Evolutionary conservation across 2,329 filamentous ascomycete species (phyloP).

Genomic region (Alternaria gansuensis): DNA sequence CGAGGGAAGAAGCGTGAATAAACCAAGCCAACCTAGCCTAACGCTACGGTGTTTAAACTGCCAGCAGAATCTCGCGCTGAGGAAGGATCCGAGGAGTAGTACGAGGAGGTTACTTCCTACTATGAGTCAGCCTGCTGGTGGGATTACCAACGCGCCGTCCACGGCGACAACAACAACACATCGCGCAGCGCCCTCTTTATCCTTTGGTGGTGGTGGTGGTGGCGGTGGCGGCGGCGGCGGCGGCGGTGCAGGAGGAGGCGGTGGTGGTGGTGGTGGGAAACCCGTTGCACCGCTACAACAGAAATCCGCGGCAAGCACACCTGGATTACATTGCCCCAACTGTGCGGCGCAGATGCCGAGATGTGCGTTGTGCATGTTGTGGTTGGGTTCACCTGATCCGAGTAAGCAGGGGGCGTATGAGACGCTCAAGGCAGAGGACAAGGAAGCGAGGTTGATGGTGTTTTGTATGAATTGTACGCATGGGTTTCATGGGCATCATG

Average conservation of each 20-base stretch:
- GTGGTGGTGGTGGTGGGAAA: neutral
- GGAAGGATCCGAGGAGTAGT: slow-evolving; percentile 35
- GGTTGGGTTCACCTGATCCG: slow-evolving; percentile 68
- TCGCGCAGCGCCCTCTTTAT: neutral
- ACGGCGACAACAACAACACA: slow-evolving; percentile 3
- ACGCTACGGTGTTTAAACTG: slow-evolving; percentile 81
- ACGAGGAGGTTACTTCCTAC: slow-evolving; percentile 37
- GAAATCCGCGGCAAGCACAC: slow-evolving; percentile 32
- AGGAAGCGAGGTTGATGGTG: slow-evolving; percentile 65
- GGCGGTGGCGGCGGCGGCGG: no score
- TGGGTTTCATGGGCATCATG: slow-evolving; percentile 71
- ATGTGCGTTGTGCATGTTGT: slow-evolving; percentile 69
- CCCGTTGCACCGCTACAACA: slow-evolving; percentile 36
- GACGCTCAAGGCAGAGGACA: slow-evolving; percentile 54
- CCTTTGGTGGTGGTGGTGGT: neutral
- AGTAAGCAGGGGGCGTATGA: slow-evolving; percentile 52
- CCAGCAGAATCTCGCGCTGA: slow-evolving; percentile 62
- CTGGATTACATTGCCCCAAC: slow-evolving; percentile 66
- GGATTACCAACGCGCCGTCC: neutral
- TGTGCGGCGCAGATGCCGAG: slow-evolving; percentile 70
- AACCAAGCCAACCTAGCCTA: slow-evolving; percentile 71
- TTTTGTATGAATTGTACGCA: slow-evolving; percentile 71
- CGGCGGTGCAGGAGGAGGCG: no score
- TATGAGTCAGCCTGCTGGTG: slow-evolving; percentile 1
- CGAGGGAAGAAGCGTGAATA: slow-evolving; percentile 69